A percentile compares a stretch with the other conserved stretches of the same genome.
Evolutionary conservation across 352 stramenopile species (phyloP).

Genomic region (Phytophthora idaei): DNA sequence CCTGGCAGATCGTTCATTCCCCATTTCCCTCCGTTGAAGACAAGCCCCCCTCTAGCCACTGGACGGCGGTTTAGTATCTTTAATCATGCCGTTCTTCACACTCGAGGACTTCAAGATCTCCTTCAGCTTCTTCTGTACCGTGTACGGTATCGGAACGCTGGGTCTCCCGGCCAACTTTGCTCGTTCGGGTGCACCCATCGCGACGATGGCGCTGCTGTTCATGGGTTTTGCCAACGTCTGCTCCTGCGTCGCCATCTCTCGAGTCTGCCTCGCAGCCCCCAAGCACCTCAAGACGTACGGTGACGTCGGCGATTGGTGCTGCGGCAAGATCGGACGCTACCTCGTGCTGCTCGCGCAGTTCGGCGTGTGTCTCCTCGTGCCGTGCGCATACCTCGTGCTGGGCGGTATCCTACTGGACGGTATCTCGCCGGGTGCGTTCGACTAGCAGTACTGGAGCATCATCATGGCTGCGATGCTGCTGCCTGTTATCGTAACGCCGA

Average conservation of each 20-base stretch:
- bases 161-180: constrained; percentile 68
- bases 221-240: constrained; percentile 71
- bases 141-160: constrained; percentile 73
- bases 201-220: constrained; percentile 56
- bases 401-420: constrained; percentile 59
- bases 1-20: constrained; percentile 18
- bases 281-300: constrained; percentile 64
- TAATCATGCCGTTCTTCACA: constrained; percentile 56
- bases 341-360: constrained; percentile 61
- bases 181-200: constrained; percentile 50
- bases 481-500: constrained; percentile 61
- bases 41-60: constrained; percentile 17
- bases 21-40: constrained; percentile 14
- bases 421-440: constrained; percentile 55
- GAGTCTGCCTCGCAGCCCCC: constrained; percentile 62
- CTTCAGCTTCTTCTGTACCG: constrained; percentile 70
- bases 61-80: constrained; percentile 22
- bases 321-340: constrained; percentile 51
- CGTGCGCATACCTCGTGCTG: constrained; percentile 64
- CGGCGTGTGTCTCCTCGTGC: constrained; percentile 58
- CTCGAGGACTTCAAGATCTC: constrained; percentile 64
- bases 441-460: constrained; percentile 60
- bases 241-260: constrained; percentile 59
- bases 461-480: constrained; percentile 61
- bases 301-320: constrained; percentile 67